A percentile compares a stretch with the other conserved stretches of the same genome.
phyloP scores from a whole-genome alignment of 2,329 filamentous ascomycete genomes.

The Trichoderma arundinaceum region DNA sequence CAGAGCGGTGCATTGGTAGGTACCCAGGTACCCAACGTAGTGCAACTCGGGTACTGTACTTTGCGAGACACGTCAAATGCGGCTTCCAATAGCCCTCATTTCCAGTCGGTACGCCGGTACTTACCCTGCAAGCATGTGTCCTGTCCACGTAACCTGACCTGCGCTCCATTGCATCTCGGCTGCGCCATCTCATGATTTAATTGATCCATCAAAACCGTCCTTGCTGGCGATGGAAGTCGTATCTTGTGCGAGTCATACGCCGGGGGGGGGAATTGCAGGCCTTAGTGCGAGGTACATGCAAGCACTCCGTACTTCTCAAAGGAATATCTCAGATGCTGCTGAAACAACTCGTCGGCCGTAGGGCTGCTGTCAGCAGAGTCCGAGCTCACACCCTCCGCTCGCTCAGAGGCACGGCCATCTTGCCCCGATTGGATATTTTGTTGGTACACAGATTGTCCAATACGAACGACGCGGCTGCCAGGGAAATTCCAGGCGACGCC shows the following conservation, averaged over 20 bases:
- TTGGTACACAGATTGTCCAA: constrained; percentile 22
- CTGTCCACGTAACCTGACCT: neutral
- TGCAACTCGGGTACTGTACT: constrained; percentile 4
- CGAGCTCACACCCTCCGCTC: constrained; percentile 1
- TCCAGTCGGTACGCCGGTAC: neutral
- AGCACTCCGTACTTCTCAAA: constrained; percentile 10
- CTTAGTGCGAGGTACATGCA: neutral
- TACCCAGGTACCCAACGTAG: neutral
- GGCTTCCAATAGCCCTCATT: constrained; percentile 16
- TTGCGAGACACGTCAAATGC: constrained; percentile 14
- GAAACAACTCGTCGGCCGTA: constrained; percentile 2
- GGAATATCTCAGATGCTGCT: constrained; percentile 14
- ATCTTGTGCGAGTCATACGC: no score
- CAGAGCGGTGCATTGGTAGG: neutral
- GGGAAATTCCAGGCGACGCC: constrained; percentile 27
- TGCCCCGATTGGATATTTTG: constrained; percentile 5
- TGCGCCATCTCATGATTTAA: neutral
- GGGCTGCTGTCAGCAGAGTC: constrained; percentile 25
- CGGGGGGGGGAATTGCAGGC: no score
- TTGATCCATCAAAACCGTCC: neutral
- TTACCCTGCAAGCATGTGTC: constrained; percentile 19
- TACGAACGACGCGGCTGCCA: constrained; percentile 16
- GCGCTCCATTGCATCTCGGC: neutral
- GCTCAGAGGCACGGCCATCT: neutral
- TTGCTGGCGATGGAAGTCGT: no score